Conservation (phyloP, 352 stramenopile genomes). For the Chrysophaeum taylorii region DNA sequence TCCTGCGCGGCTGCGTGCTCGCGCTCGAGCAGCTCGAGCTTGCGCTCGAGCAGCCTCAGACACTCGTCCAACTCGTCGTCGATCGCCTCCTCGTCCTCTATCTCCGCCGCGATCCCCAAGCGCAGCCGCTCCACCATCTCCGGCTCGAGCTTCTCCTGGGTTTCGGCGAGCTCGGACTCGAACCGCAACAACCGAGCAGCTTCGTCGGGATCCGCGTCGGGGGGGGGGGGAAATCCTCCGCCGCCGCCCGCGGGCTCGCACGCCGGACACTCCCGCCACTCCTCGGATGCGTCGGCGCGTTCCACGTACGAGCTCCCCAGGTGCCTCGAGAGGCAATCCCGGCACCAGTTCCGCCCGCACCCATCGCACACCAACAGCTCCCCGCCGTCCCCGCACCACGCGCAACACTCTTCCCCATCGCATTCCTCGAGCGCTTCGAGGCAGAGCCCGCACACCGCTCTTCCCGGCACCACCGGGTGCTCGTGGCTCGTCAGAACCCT, state of each 20-base stretch:
- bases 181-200: neutral
- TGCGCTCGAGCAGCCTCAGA: neutral
- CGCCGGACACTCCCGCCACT: neutral
- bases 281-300: neutral
- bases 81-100: neutral
- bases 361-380: constrained; percentile 4
- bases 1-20: constrained; percentile 2
- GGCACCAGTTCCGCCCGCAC: neutral
- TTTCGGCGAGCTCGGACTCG: neutral
- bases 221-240: neutral
- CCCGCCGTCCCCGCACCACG: constrained; percentile 2
- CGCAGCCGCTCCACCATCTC: neutral
- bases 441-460: neutral
- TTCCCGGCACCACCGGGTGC: neutral
- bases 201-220: neutral
- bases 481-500: neutral
- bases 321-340: neutral
- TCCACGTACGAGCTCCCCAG: neutral
- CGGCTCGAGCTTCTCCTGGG: neutral
- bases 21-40: neutral
- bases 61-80: constrained; percentile 1
- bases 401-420: neutral
- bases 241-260: neutral
- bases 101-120: neutral
- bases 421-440: neutral